phyloP scores from a whole-genome alignment of 2,329 filamentous ascomycete species.

The Bipolaris victoriae region DNA sequence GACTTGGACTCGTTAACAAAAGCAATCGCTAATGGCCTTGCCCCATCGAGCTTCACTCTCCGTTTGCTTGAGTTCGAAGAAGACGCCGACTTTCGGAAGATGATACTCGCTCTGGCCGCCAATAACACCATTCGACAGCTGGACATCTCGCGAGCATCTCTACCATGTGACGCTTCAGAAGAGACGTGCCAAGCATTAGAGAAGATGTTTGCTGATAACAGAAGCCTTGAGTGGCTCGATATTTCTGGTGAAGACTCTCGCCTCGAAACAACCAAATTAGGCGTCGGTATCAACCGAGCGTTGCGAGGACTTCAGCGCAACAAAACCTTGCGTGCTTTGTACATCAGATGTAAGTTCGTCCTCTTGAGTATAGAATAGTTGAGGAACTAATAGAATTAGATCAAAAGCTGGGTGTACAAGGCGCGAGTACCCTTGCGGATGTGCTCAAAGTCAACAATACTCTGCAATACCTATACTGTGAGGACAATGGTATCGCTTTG shows the following conservation, averaged over 20 bases:
- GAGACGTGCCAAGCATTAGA: conserved; percentile 70
- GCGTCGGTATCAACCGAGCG: conserved; percentile 70
- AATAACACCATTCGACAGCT: conserved; percentile 69
- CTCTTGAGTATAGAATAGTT: no score
- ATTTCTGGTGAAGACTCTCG: conserved; percentile 75
- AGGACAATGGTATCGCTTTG: conserved; percentile 74
- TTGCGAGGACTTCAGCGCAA: conserved; percentile 70
- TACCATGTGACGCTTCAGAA: conserved; percentile 71
- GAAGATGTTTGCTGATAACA: conserved; percentile 69
- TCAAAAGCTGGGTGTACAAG: conserved; percentile 72
- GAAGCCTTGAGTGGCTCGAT: conserved; percentile 69
- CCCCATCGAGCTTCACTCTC: conserved; percentile 69
- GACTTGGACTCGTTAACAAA: conserved; percentile 59
- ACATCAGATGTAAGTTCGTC: conserved; percentile 60
- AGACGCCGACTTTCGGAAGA: conserved; percentile 67
- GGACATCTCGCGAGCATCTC: conserved; percentile 72
- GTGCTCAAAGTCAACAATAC: conserved; percentile 69
- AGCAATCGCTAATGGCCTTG: conserved; percentile 59
- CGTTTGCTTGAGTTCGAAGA: conserved; percentile 72
- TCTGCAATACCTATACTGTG: conserved; percentile 70
- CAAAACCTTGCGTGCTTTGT: conserved; percentile 64
- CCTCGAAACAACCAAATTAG: conserved; percentile 72
- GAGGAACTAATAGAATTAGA: conserved; percentile 45
- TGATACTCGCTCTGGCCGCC: conserved; percentile 65
- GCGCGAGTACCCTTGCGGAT: conserved; percentile 71